A percentile compares a stretch with the other conserved stretches of the same genome.
phyloP scores from a whole-genome alignment of 208 protist species.

The Leishmania guyanensis region DNA sequence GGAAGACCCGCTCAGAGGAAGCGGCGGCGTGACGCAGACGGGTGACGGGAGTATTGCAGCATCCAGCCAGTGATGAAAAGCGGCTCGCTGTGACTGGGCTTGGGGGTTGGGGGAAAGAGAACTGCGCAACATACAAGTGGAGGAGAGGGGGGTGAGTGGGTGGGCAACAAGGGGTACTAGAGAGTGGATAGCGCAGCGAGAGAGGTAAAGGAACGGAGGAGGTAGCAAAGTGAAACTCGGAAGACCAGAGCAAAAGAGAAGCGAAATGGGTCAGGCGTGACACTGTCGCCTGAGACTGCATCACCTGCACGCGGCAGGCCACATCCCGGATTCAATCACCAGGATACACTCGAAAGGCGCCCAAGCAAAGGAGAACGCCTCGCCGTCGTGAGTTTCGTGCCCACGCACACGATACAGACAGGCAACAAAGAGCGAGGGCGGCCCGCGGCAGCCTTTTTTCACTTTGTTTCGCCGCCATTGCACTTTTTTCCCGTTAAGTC shows the following conservation, averaged over 20 bases:
- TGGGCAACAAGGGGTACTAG: background rate
- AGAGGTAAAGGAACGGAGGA: background rate
- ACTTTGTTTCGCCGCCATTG: background rate
- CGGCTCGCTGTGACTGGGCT: background rate
- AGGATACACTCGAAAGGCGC: too few species aligned
- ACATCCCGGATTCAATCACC: background rate
- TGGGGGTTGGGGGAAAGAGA: background rate
- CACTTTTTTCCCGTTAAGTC: background rate
- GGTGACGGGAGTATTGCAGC: background rate
- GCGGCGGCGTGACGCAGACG: background rate
- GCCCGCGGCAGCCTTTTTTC: background rate
- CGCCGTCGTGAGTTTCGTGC: background rate
- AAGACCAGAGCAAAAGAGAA: background rate
- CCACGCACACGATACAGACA: background rate
- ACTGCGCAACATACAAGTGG: background rate
- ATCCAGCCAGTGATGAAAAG: conserved; percentile 2
- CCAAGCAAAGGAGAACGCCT: background rate
- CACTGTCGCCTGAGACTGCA: background rate
- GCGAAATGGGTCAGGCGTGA: background rate
- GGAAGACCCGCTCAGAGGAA: conserved; percentile 13
- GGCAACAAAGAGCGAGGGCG: too few species aligned
- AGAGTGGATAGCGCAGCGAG: background rate
- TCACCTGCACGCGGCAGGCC: background rate
- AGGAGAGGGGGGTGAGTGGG: background rate
- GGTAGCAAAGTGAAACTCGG: background rate